Conservation (phyloP, 371 early-diverging fungal genomes). For the Mortierella sp. region DNA sequence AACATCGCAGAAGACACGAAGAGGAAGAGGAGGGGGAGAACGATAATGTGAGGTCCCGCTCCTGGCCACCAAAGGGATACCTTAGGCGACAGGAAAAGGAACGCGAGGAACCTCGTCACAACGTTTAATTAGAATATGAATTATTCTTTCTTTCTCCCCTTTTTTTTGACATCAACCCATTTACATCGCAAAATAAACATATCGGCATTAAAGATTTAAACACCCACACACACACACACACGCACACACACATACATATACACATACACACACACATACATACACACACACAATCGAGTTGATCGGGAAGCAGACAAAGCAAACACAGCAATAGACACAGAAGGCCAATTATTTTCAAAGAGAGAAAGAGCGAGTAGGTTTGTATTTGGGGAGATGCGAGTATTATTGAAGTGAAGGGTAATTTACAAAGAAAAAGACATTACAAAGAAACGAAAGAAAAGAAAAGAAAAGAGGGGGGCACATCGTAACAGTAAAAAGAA, state of each 20-base stretch:
- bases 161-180: too few species aligned
- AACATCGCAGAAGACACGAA: neutral
- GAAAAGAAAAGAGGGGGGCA: neutral
- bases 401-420: neutral
- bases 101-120: neutral
- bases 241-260: too few species aligned
- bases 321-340: neutral
- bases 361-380: neutral
- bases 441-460: neutral
- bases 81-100: slow-evolving; percentile 13
- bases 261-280: too few species aligned
- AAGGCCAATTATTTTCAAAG: neutral
- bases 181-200: neutral
- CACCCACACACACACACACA: too few species aligned
- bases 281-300: too few species aligned
- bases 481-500: slow-evolving; percentile 1
- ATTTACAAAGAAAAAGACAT: neutral
- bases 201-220: too few species aligned
- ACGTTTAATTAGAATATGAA: neutral
- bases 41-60: neutral
- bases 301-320: neutral
- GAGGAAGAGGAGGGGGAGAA: neutral
- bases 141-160: too few species aligned
- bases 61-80: slow-evolving; percentile 24
- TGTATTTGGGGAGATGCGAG: neutral